Evolutionary conservation across 371 early-diverging fungal genomes (phyloP).

Genomic region (Mortierella sp.): DNA sequence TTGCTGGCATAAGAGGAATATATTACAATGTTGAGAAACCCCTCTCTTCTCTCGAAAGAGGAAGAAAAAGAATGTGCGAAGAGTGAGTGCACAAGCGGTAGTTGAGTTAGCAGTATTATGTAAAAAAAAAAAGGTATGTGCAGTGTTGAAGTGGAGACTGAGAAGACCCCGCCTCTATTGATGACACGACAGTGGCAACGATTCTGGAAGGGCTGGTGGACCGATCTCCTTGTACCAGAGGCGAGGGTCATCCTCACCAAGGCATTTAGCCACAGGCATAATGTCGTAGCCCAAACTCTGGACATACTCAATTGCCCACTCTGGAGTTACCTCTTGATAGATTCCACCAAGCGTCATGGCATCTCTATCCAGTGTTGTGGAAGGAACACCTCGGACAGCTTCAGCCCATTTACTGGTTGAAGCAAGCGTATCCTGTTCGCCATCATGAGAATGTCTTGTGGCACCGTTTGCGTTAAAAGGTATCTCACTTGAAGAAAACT

Average conservation of each 20-base stretch:
- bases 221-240: slow-evolving; percentile 51
- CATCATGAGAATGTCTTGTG: neutral
- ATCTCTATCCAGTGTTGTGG: slow-evolving; percentile 26
- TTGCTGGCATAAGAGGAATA: too few species aligned
- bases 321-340: slow-evolving; percentile 40
- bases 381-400: slow-evolving; percentile 39
- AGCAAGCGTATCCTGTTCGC: neutral
- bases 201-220: slow-evolving; percentile 8
- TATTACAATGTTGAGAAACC: too few species aligned
- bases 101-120: neutral
- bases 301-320: slow-evolving; percentile 51
- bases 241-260: slow-evolving; percentile 40
- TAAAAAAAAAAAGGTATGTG: neutral
- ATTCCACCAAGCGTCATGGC: slow-evolving; percentile 36
- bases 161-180: neutral
- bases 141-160: neutral
- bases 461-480: neutral
- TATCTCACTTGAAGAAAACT: neutral
- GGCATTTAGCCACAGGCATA: slow-evolving; percentile 37
- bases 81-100: neutral
- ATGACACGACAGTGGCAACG: slow-evolving; percentile 23
- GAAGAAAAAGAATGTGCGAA: too few species aligned
- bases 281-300: slow-evolving; percentile 40
- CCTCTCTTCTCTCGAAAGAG: too few species aligned
- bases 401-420: slow-evolving; percentile 39